Base-by-base conservation (phyloP, 805 yeast genomes). In the Kluyveromyces wickerhamii region DNA sequence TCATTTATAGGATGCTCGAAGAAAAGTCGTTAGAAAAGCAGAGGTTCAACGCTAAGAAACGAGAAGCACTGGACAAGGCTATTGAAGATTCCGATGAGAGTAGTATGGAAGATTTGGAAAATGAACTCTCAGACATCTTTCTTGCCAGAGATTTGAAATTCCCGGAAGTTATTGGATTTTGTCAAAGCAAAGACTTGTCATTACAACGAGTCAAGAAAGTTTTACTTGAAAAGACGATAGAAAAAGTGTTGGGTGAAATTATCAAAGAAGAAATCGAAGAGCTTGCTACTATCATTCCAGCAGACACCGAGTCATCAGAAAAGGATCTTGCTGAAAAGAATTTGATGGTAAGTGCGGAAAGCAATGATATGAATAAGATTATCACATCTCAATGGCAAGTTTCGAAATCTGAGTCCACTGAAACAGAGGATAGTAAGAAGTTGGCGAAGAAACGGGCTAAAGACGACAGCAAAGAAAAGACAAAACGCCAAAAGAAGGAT, bases 351-450 rank as follows among this genome's bases (percentile, higher is more conserved):
- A 85, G 72, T 4, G 64, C 62, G 32, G 84, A 83, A 37, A 53
- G 66, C 3, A 88, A 88, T 47, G 62, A 71, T 3, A 69, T 86
- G 61, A 89, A 89, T 55, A 84, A 79, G 49, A 73, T 80, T 14
- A 80, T 88, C 2, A 82, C 82, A 0, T 67, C 74, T 13, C 55
- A 76, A 31, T 88, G 96, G 96, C 68, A 63, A 21, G 34, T 40
- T 2, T 29, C 36, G 9, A 36, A 37, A 13, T 29, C 43, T 22
- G 34, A 39, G n/a, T 51, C 44, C 14, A 33, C 21, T 5, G 37
- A 35, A 18, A 30, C 48, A 29, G 7, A 36, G 35, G 21, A 49
- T 29, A 57, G 53, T 7, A 60, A 59, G 29, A 65, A 61, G 36
- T 57, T 59, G 41, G 42, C 67, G 2, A 72, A 71, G 50, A 77